Base-by-base conservation (phyloP, 1,284 basidiomycete genomes). In the Heterobasidion occidentale region DNA sequence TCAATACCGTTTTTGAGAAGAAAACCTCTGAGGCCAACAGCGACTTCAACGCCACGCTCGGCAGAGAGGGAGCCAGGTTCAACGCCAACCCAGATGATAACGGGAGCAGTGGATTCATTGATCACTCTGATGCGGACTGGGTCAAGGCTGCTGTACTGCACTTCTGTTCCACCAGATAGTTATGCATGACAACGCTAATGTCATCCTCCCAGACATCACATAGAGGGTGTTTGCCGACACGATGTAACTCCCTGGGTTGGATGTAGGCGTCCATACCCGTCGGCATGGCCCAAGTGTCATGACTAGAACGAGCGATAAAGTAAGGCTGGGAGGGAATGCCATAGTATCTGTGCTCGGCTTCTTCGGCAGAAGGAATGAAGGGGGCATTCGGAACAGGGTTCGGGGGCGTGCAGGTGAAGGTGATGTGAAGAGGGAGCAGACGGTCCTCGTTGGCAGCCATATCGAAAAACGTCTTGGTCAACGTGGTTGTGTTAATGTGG, bases 11-110 rank as follows among this genome's bases (percentile, higher is more conserved):
- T 12, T 2, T 58, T 46, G 0, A 51, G 12, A 33, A 71, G 68
- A 51, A 71, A 57, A 12, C 52, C 14, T 33, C 58, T 50, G 63
- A 66, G 68, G 9, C 61, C 27, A n/a, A 51, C 14, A 14, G 65
- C 69, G 35, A 66, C 62, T 33, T 57, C 57, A 55, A 65, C 7
- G 52, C 66, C 71, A 38, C 46, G 49, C 15, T 66, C 59, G 58
- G 36, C 33, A 55, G 64, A 60, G 60, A 71, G 65, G 52, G 69
- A 59, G 17, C 19, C 59, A 51, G 64, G 68, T 11, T 19, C 44
- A 6, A 72, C 68, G 8, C 71, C 71, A 2, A 72, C 59, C 63
- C 62, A 68, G 36, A 70, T 52, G 53, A 66, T 36, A 56, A 62
- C 57, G 45, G 66, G 65, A 51, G 58, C 38, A 50, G 58, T 56